Evolutionary conservation across 345 rosid species (phyloP), one percentile per base, ranked within the genome.

Genomic region (Reutealis trisperma): DNA sequence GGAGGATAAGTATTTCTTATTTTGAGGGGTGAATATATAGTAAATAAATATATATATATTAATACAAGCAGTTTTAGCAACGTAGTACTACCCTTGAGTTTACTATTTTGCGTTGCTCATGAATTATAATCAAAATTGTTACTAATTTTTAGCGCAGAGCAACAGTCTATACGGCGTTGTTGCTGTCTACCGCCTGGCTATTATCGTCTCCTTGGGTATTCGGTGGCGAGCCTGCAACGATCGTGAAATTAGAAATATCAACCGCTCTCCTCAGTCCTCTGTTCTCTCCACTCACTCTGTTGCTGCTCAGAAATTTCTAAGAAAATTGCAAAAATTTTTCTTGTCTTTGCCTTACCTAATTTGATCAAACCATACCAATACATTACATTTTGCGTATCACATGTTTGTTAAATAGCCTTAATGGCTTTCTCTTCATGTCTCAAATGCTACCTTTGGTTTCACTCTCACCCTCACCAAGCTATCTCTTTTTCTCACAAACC

Each of bases 341-440:
- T 62, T 18, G 30, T 75, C 8, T 37, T 37, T 37, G 7, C 49
- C 25, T 27, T n/a, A 15, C 51, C 59, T 4, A 19, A 14, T 22
- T 37, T 1, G 4, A 37, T 2, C 6, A 37, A 37, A 6, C 41
- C 41, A 37, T 37, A 37, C 41, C 6, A 37, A 37, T 5, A 34
- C 37, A 37, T 37, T 37, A 37, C 41, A 37, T 42, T 4, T 49
- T 60, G 72, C 81, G 72, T 15, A 51, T 58, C 51, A 16, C 58
- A 19, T 57, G 75, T 72, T 77, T 19, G 75, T 44, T 60, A 32
- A 77, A 67, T 76, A 61, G 60, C 81, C 44, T 57, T 64, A 66
- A 89, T 89, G 94, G 87, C 97, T 8, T 75, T 85, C 85, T 82
- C 93, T 42, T 65, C 86, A 19, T 79, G 83, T 76, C 86, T 90